Evolutionary conservation across 805 yeast genomes (phyloP).

Genomic region (Kuraishia piskuri): DNA sequence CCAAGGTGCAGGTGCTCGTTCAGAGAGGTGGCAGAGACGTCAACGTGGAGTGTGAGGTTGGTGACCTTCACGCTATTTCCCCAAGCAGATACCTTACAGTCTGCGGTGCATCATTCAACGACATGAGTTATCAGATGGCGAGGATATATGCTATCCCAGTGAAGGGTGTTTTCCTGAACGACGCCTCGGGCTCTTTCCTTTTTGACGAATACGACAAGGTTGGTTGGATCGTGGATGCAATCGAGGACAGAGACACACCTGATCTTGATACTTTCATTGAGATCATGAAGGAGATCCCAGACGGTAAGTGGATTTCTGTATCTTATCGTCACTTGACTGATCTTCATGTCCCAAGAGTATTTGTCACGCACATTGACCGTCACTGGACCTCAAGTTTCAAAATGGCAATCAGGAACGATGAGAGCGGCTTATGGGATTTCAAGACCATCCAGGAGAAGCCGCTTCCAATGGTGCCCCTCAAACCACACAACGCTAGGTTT

Average conservation of each 20-base stretch:
- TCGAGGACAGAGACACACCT: slow-evolving; percentile 71
- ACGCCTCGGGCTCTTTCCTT: slow-evolving; percentile 71
- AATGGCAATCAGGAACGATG: slow-evolving; percentile 53
- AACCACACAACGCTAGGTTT: slow-evolving; percentile 59
- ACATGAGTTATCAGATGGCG: slow-evolving; percentile 83
- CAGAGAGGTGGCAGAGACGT: slow-evolving; percentile 70
- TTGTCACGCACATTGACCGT: slow-evolving; percentile 68
- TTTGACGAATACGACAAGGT: slow-evolving; percentile 46
- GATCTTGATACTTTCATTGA: slow-evolving; percentile 67
- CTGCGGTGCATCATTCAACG: slow-evolving; percentile 82
- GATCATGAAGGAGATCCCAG: slow-evolving; percentile 73
- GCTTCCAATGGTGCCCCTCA: slow-evolving; percentile 39
- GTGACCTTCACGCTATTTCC: slow-evolving; percentile 73
- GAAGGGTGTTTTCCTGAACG: slow-evolving; percentile 71
- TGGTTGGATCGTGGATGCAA: slow-evolving; percentile 77
- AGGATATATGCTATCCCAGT: slow-evolving; percentile 78
- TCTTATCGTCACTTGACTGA: slow-evolving; percentile 74
- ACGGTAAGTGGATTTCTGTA: slow-evolving; percentile 60
- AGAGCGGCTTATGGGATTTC: slow-evolving; percentile 50
- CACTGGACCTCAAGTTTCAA: slow-evolving; percentile 76
- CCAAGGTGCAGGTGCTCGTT: slow-evolving; percentile 43
- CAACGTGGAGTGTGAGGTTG: slow-evolving; percentile 44
- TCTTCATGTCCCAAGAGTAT: slow-evolving; percentile 61
- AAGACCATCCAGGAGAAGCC: slow-evolving; percentile 50
- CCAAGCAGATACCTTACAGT: slow-evolving; percentile 77